Base-by-base conservation (phyloP, 352 stramenopile genomes). In the Saprolegnia parasitica region DNA sequence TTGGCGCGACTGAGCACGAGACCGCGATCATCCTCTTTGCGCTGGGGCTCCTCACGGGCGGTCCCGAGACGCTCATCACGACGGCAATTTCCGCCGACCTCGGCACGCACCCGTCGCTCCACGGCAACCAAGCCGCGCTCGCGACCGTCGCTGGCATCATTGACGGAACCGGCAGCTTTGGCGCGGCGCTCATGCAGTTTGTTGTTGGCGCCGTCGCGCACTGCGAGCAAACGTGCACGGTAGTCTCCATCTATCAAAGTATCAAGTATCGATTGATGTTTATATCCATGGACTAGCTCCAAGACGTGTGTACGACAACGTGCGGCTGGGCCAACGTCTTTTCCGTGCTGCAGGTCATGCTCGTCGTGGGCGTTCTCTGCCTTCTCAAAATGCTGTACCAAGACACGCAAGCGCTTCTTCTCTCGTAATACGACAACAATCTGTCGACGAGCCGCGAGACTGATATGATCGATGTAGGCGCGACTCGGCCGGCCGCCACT, bases 111-210 rank as follows among this genome's bases (percentile, higher is more conserved):
- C 37, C 37, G 40, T 37, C 52, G 35, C 45, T 76, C 21, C 8
- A 37, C 6, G 71, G 63, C 20, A 75, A 74, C 24, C 23, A 50
- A 5, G 35, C 63, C 15, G 26, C 72, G 21, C 57, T 77, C 4
- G 68, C 73, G 4, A 72, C 70, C 4, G 73, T 77, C 13, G 72
- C 73, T 10, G 73, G 70, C 10, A 77, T 77, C 65, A 76, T 77
- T 24, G 73, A 77, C 57, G 73, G 73, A 15, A 77, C 71, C n/a
- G 73, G 72, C 6, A 73, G 61, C 42, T 58, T 76, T 35, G 73
- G 73, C 29, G 71, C 71, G 13, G 70, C 70, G 37, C 16, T 74
- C 1, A 55, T 61, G 56, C 61, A 67, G 18, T 65, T 76, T 23
- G 20, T 77, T 11, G 52, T 76, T 2, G 73, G 73, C 18, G 20